Conservation (phyloP, 2,329 filamentous ascomycete species). For the Fusarium austroafricanum region DNA sequence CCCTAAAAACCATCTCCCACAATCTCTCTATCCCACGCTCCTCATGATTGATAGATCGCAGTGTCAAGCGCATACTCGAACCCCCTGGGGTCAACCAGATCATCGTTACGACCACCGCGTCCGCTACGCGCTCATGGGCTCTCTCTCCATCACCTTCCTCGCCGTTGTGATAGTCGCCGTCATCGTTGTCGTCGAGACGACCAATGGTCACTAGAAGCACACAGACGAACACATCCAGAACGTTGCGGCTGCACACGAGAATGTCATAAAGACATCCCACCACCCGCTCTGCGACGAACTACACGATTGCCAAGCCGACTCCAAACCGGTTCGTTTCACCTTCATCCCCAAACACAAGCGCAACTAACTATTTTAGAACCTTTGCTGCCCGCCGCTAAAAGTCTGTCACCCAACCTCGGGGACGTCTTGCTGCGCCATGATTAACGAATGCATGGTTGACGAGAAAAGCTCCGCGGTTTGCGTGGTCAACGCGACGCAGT, state of each 20-base stretch:
- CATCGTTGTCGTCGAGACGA: constrained; percentile 31
- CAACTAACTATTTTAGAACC: constrained; percentile 12
- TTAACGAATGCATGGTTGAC: constrained; percentile 11
- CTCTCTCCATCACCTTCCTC: constrained; percentile 40
- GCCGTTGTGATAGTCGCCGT: constrained; percentile 38
- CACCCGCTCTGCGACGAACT: constrained; percentile 11
- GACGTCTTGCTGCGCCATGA: constrained; percentile 27
- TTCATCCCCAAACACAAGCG: neutral
- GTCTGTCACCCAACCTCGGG: constrained; percentile 5
- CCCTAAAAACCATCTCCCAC: neutral
- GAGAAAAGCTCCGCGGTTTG: constrained; percentile 5
- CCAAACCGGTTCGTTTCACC: constrained; percentile 22
- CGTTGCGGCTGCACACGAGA: neutral
- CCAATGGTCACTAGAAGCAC: constrained; percentile 13
- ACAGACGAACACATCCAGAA: neutral
- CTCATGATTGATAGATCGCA: constrained; percentile 44
- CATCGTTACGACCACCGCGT: constrained; percentile 45
- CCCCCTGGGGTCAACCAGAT: constrained; percentile 42
- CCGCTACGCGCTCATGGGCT: constrained; percentile 44
- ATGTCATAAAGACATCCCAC: constrained; percentile 1
- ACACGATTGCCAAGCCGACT: constrained; percentile 22
- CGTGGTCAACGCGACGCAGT: constrained; percentile 23
- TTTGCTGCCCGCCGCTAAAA: constrained; percentile 19
- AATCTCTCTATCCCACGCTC: neutral
- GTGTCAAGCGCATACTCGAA: constrained; percentile 48